phyloP scores from a whole-genome alignment of 1,284 basidiomycete species.

The Coniferiporia weirii region DNA sequence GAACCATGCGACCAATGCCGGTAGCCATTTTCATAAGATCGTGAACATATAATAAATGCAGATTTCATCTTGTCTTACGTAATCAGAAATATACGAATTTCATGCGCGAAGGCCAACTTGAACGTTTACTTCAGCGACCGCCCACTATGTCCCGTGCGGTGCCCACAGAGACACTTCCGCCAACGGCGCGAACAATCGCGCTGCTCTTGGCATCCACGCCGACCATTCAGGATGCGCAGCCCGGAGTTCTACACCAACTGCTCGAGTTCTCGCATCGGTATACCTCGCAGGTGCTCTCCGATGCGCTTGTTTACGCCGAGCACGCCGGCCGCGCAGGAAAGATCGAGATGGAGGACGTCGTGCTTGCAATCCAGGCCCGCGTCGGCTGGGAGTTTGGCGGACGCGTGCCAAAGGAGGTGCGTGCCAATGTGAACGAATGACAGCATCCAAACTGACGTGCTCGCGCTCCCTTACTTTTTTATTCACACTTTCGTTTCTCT shows the following conservation, averaged over 20 bases:
- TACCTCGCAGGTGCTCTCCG: constrained; percentile 85
- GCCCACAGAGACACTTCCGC: constrained; percentile 67
- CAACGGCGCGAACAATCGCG: constrained; percentile 89
- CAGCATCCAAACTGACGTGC: constrained; percentile 1
- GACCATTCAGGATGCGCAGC: constrained; percentile 87
- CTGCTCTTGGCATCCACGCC: constrained; percentile 93
- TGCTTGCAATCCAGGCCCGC: constrained; percentile 87
- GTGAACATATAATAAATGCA: too few species aligned
- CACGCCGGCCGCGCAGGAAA: constrained; percentile 80
- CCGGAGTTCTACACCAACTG: constrained; percentile 89
- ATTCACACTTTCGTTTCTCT: constrained; percentile 1
- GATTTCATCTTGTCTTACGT: background rate
- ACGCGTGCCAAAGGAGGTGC: constrained; percentile 91
- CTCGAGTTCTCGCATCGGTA: constrained; percentile 96
- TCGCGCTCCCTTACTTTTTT: constrained; percentile 12
- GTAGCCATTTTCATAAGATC: too few species aligned
- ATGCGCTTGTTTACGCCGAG: constrained; percentile 90
- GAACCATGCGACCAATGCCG: too few species aligned
- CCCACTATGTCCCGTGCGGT: constrained; percentile 53
- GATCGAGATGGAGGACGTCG: constrained; percentile 87
- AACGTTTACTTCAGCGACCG: background rate
- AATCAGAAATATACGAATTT: background rate
- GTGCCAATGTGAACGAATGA: constrained; percentile 24
- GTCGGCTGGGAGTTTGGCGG: constrained; percentile 95
- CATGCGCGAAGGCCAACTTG: background rate